Evolutionary conservation across 2,329 filamentous ascomycete species (phyloP).

Genomic region (Colletotrichum sp.): DNA sequence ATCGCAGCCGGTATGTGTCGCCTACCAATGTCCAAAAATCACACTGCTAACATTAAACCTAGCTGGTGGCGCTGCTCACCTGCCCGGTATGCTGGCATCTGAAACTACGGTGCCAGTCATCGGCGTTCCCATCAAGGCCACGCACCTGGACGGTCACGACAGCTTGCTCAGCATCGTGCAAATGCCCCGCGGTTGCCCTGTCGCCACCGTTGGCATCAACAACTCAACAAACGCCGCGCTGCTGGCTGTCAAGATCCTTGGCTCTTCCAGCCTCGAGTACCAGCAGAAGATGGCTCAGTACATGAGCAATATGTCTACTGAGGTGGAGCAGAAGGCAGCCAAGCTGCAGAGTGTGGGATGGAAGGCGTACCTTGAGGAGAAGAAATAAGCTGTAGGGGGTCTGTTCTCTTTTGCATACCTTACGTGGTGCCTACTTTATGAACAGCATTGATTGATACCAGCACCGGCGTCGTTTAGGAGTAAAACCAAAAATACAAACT

Average conservation of each 20-base stretch:
- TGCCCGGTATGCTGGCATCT: constrained; percentile 77
- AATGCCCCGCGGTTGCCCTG: constrained; percentile 77
- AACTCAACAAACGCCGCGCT: constrained; percentile 80
- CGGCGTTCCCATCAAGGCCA: constrained; percentile 78
- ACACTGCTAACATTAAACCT: background rate
- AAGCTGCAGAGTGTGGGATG: constrained; percentile 61
- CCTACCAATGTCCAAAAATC: background rate
- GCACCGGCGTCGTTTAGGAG: constrained; percentile 3
- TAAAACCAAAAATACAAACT: background rate
- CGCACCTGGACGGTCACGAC: constrained; percentile 73
- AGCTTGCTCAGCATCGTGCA: constrained; percentile 76
- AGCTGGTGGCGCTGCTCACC: constrained; percentile 74
- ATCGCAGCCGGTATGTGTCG: constrained; percentile 60
- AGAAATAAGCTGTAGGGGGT: constrained; percentile 23
- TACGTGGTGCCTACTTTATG: background rate
- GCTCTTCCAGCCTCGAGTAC: constrained; percentile 60
- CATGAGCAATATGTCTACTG: constrained; percentile 63
- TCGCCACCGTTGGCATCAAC: constrained; percentile 79
- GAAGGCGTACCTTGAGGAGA: constrained; percentile 54
- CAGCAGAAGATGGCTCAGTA: constrained; percentile 63
- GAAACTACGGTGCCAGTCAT: constrained; percentile 77
- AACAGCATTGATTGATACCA: constrained; percentile 19
- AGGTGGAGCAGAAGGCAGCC: constrained; percentile 67
- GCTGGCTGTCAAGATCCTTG: constrained; percentile 72
- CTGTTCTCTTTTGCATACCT: background rate